A percentile compares a stretch with the other conserved stretches of the same genome.
Conservation (phyloP, 1,284 basidiomycete species). For the Bondarzewia mesenterica region DNA sequence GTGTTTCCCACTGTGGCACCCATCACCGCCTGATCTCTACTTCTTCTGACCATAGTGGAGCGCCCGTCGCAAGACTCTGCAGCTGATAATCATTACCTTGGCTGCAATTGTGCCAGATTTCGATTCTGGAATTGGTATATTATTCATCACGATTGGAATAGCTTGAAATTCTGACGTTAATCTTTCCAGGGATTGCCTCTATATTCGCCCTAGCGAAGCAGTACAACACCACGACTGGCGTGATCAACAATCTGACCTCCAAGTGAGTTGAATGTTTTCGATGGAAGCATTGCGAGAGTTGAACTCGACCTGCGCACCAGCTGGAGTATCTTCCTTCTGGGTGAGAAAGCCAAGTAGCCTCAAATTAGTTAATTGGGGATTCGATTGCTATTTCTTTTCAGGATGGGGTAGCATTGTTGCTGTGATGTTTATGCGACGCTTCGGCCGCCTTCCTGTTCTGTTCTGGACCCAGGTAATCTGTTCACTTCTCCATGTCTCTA, state of each 20-base stretch:
- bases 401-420: slow-evolving; percentile 58
- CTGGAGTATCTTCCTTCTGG: slow-evolving; percentile 63
- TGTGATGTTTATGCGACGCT: slow-evolving; percentile 50
- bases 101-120: slow-evolving; percentile 66
- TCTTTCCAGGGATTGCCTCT: slow-evolving; percentile 42
- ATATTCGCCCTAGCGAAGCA: slow-evolving; percentile 53
- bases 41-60: slow-evolving; percentile 15
- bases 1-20: background rate
- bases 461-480: slow-evolving; percentile 51
- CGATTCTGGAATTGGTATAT: slow-evolving; percentile 53
- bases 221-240: slow-evolving; percentile 47
- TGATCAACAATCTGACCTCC: slow-evolving; percentile 58
- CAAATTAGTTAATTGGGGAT: background rate
- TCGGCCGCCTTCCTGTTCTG: slow-evolving; percentile 51
- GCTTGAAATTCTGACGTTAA: background rate
- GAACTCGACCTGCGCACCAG: slow-evolving; percentile 26
- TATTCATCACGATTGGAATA: background rate
- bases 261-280: slow-evolving; percentile 30
- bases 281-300: background rate
- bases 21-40: background rate
- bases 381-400: slow-evolving; percentile 11
- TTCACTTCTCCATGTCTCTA: background rate
- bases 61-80: slow-evolving; percentile 36
- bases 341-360: slow-evolving; percentile 19
- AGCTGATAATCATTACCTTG: slow-evolving; percentile 51